Conservation (phyloP, 2,329 filamentous ascomycete genomes). For the Atkinsonella texensis region DNA sequence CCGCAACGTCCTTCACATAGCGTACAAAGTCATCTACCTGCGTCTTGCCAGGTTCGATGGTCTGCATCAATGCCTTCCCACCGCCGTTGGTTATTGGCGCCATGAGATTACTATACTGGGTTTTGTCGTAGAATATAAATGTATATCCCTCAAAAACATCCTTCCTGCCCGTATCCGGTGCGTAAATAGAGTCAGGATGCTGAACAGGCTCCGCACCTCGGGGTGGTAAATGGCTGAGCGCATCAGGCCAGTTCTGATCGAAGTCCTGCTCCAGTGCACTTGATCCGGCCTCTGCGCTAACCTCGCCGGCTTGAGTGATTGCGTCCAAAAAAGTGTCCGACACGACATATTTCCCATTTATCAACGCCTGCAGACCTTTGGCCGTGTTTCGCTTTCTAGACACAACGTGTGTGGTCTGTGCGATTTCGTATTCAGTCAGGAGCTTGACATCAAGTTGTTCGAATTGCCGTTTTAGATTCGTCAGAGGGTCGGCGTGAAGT, state of each 20-base stretch:
- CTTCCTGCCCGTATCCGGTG: conserved; percentile 51
- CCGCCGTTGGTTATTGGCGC: conserved; percentile 65
- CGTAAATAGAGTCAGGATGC: conserved; percentile 56
- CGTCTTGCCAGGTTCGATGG: conserved; percentile 50
- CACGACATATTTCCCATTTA: conserved; percentile 71
- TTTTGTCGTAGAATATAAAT: conserved; percentile 71
- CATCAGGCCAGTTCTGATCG: conserved; percentile 64
- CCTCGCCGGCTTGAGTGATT: conserved; percentile 47
- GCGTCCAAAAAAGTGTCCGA: conserved; percentile 61
- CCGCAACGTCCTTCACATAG: conserved; percentile 63
- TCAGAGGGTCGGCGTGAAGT: conserved; percentile 52
- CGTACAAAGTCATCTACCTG: conserved; percentile 63
- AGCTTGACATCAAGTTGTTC: conserved; percentile 87
- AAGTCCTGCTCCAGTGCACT: conserved; percentile 68
- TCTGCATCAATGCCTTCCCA: conserved; percentile 65
- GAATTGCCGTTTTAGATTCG: conserved; percentile 49
- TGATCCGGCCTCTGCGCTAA: conserved; percentile 34
- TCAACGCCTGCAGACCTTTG: conserved; percentile 73
- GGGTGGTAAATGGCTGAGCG: conserved; percentile 59
- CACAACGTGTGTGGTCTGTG: conserved; percentile 74
- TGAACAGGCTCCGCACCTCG: conserved; percentile 63
- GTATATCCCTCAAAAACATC: conserved; percentile 78
- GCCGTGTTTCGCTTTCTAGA: conserved; percentile 83
- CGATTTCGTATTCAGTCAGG: conserved; percentile 55
- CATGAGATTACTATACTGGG: conserved; percentile 64